These are phyloP conservation scores for Spergularia azorica DNA, from an alignment of 179 eudicot species.

Conservation along the genomic window DNA sequence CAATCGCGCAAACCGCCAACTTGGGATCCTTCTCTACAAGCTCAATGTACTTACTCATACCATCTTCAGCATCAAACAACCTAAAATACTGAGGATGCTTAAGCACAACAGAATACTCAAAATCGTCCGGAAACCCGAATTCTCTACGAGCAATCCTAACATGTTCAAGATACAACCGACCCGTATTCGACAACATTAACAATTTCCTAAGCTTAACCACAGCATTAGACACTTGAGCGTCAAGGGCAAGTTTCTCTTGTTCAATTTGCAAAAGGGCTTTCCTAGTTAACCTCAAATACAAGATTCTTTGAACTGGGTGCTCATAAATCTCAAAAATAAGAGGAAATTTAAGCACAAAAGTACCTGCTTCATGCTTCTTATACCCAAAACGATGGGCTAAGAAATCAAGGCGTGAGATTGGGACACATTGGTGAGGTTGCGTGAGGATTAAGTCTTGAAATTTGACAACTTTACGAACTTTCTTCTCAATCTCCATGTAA, in stretches of 20 bases:
- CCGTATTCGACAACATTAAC: constrained; percentile 46
- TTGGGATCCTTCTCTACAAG: constrained; percentile 38
- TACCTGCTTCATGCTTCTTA: constrained; percentile 44
- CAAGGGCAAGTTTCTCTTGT: constrained; percentile 40
- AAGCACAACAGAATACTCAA: constrained; percentile 44
- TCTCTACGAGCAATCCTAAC: constrained; percentile 50
- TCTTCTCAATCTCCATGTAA: constrained; percentile 55
- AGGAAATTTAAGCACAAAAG: constrained; percentile 50
- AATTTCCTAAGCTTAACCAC: constrained; percentile 43
- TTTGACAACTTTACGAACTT: constrained; percentile 43
- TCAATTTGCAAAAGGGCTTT: constrained; percentile 44
- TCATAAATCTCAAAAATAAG: constrained; percentile 47
- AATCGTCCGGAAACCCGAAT: constrained; percentile 53
- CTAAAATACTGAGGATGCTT: constrained; percentile 47
- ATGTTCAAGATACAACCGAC: constrained; percentile 43
- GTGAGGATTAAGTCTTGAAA: constrained; percentile 43
- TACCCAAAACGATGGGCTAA: constrained; percentile 39
- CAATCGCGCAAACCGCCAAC: constrained; percentile 44
- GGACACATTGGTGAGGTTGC: constrained; percentile 40
- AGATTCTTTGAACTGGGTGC: constrained; percentile 52
- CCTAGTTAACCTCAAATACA: constrained; percentile 48
- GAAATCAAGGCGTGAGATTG: constrained; percentile 37
- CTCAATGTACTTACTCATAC: constrained; percentile 49
- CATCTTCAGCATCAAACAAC: constrained; percentile 51
- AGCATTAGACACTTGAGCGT: constrained; percentile 38